Conservation (phyloP, 2,329 filamentous ascomycete genomes). For the Trichoderma pleuroti region DNA sequence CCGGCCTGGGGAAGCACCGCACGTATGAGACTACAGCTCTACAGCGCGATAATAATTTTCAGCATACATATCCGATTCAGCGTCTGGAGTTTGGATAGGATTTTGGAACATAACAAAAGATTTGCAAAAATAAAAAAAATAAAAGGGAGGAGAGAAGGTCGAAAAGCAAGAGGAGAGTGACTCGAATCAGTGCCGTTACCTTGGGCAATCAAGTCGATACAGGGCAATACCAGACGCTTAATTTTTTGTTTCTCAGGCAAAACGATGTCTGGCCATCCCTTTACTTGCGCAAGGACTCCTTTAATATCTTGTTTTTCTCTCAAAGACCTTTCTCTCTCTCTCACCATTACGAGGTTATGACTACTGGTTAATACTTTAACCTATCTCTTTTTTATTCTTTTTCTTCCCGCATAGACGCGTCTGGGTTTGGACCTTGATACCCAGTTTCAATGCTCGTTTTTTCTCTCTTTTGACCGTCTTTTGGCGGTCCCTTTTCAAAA, state of each 20-base stretch:
- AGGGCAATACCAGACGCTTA: not conserved
- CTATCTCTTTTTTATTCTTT: conserved; percentile 23
- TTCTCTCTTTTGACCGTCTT: not conserved
- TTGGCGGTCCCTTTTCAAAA: not conserved
- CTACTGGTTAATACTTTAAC: conserved; percentile 30
- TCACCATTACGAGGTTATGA: conserved; percentile 32
- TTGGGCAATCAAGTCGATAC: not conserved
- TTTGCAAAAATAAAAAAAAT: not conserved
- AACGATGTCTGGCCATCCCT: not conserved
- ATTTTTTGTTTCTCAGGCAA: not conserved
- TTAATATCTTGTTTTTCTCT: conserved; percentile 17
- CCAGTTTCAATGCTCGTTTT: not conserved
- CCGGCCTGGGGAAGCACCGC: conserved; percentile 45
- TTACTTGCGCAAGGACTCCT: not conserved
- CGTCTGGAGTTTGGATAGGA: conserved; percentile 39
- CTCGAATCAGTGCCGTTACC: not conserved
- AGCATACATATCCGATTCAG: conserved; percentile 29
- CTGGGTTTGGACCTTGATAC: conserved; percentile 18
- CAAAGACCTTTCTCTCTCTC: conserved; percentile 16
- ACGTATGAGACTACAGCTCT: conserved; percentile 39
- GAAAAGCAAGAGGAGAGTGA: not conserved
- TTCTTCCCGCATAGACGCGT: conserved; percentile 21
- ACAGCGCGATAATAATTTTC: conserved; percentile 21
- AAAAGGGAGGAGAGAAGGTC: not conserved
- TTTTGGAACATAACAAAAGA: conserved; percentile 12